phyloP scores from a whole-genome alignment of 768 basidiomycete genomes.

The Pilatotrama ljubarskyi region DNA sequence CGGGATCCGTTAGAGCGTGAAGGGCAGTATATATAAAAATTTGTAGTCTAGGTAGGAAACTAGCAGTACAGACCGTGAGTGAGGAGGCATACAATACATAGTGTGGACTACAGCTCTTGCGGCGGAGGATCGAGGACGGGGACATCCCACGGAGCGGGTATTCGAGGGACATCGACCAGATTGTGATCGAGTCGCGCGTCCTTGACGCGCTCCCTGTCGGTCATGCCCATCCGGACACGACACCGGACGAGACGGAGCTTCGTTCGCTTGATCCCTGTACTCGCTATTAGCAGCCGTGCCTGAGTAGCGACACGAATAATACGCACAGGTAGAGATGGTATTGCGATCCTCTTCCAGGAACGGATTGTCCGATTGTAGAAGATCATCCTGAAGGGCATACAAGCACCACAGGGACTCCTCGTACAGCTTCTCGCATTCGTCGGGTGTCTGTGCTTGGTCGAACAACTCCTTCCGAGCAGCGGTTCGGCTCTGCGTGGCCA shows the following conservation, averaged over 20 bases:
- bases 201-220: constrained; percentile 64
- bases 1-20: neutral
- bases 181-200: constrained; percentile 82
- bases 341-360: constrained; percentile 82
- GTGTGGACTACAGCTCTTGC: neutral
- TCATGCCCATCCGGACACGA: constrained; percentile 76
- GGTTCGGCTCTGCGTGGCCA: constrained; percentile 69
- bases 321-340: constrained; percentile 75
- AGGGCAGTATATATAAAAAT: neutral
- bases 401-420: constrained; percentile 95
- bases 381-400: constrained; percentile 88
- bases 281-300: neutral
- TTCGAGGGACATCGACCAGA: constrained; percentile 67
- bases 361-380: constrained; percentile 78
- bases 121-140: neutral
- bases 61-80: constrained; percentile 2
- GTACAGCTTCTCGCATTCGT: constrained; percentile 91
- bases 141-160: constrained; percentile 58
- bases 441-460: constrained; percentile 70
- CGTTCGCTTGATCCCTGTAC: constrained; percentile 78
- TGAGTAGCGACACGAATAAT: neutral
- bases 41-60: neutral
- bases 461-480: constrained; percentile 90
- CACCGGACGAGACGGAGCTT: constrained; percentile 82
- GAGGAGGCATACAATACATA: neutral